A percentile compares a stretch with the other conserved stretches of the same genome.
These are phyloP conservation scores for Meyerozyma carpophila DNA, from an alignment of 1,139 yeast species.

Conservation along the genomic window DNA sequence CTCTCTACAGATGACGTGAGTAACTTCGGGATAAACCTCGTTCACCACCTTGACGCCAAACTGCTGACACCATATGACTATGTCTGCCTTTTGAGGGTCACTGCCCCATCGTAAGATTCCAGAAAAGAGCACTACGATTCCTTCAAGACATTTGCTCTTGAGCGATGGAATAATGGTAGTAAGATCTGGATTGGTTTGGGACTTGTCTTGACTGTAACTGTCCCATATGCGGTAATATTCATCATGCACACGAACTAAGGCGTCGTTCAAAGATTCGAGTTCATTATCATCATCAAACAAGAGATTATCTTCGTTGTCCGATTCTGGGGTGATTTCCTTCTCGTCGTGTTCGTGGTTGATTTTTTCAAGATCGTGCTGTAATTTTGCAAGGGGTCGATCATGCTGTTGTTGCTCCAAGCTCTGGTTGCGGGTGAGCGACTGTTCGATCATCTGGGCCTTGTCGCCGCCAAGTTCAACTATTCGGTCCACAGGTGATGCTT, in stretches of 20 bases:
- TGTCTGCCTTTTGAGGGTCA: slow-evolving; percentile 66
- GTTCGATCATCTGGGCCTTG: slow-evolving; percentile 44
- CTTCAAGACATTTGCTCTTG: slow-evolving; percentile 63
- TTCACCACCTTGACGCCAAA: slow-evolving; percentile 86
- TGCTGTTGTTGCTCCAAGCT: slow-evolving; percentile 63
- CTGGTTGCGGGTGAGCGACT: slow-evolving; percentile 51
- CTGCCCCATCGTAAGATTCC: slow-evolving; percentile 83
- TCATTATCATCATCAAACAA: slow-evolving; percentile 81
- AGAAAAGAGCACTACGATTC: slow-evolving; percentile 70
- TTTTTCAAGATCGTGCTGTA: slow-evolving; percentile 70
- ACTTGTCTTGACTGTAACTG: slow-evolving; percentile 8
- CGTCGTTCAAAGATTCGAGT: slow-evolving; percentile 56
- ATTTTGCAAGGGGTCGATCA: slow-evolving; percentile 76
- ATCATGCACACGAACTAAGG: slow-evolving; percentile 57
- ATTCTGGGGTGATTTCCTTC: slow-evolving; percentile 9
- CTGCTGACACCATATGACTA: slow-evolving; percentile 86
- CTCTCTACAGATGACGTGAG: slow-evolving; percentile 81
- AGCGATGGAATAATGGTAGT: slow-evolving; percentile 65
- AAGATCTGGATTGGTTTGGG: slow-evolving; percentile 46
- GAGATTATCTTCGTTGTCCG: slow-evolving; percentile 48
- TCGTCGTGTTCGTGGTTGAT: slow-evolving; percentile 33
- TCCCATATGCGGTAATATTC: slow-evolving; percentile 56
- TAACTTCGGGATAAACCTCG: slow-evolving; percentile 68
- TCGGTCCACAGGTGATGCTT: slow-evolving; percentile 43
- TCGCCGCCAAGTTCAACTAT: slow-evolving; percentile 46